Base-by-base conservation (phyloP, 148 eudicot genomes). In the Chenopodium suecicum region DNA sequence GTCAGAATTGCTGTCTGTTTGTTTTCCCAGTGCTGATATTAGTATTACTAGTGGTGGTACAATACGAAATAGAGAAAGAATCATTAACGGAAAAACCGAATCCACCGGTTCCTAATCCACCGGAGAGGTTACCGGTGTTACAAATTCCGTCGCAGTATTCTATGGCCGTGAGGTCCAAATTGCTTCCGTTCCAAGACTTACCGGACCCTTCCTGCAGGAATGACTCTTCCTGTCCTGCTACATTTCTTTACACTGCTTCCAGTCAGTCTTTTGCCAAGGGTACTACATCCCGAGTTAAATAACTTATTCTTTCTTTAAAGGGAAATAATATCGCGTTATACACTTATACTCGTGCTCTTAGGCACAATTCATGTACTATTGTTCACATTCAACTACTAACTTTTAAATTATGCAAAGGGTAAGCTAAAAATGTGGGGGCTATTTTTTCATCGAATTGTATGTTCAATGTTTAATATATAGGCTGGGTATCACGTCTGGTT, bases 221-320 rank as follows among this genome's bases (percentile, higher is more conserved):
- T 22, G 84, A 82, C 10, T 90, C 88, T 77, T 80, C 93, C n/a
- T 94, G 97, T 75, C 94, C 97, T 76, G 91, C 81, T 25, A 84
- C 89, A 23, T 85, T 90, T 79, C 91, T 92, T 85, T 8, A 86
- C 44, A 94, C 98, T 75, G 95, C 95, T 73, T 88, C 74, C 70
- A 87, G 92, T 86, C 85, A 84, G 71, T 84, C 95, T 83, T 84
- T 94, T 76, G 92, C 88, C 83, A 85, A 85, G 74, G 82, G 98
- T 94, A 92, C 48, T 63, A 31, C 70, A 7, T 52, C 65, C 29
- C 37, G 4, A 4, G 37, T 34, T 34, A 34, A 3, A 34, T 32
- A 14, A 17, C 5, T 56, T 56, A 16, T 44, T 25, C 10, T 25
- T 66, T 7, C 0, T 66, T 66, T 66, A 13, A 52, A 52, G 32